A percentile compares a stretch with the other conserved stretches of the same genome.
Evolutionary conservation across 805 yeast genomes (phyloP).

Genomic region (Debaryomyces tyrocola): DNA sequence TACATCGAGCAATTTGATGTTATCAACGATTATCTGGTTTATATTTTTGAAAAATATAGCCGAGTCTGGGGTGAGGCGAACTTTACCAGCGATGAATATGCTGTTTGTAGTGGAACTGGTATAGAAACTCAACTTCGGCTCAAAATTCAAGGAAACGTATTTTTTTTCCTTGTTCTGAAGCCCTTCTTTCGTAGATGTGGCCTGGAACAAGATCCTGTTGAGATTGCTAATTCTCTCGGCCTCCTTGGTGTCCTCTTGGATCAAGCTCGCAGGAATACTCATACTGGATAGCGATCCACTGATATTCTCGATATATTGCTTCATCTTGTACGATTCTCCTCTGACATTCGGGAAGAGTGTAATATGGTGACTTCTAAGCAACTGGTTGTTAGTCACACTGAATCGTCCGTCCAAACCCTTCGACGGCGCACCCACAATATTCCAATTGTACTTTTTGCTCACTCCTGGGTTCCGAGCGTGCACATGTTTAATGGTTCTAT

Average conservation of each 20-base stretch:
- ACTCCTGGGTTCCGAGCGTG: slow-evolving; percentile 1
- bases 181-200: not conserved
- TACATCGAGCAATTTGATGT: slow-evolving; percentile 6
- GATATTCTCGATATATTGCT: slow-evolving; percentile 7
- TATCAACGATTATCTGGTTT: slow-evolving; percentile 3
- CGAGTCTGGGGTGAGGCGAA: not conserved
- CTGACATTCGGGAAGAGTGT: slow-evolving; percentile 10
- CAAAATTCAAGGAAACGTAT: slow-evolving; percentile 5
- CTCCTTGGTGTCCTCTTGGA: slow-evolving; percentile 5
- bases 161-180: slow-evolving; percentile 2
- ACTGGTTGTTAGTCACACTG: slow-evolving; percentile 8
- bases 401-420: slow-evolving; percentile 5
- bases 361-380: slow-evolving; percentile 10
- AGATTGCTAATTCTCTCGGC: slow-evolving; percentile 5
- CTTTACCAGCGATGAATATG: slow-evolving; percentile 5
- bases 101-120: slow-evolving; percentile 6
- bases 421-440: slow-evolving; percentile 6
- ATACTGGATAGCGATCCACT: slow-evolving; percentile 1
- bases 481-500: slow-evolving; percentile 7
- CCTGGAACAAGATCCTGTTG: slow-evolving; percentile 4
- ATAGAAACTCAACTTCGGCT: slow-evolving; percentile 4
- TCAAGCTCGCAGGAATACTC: slow-evolving; percentile 1
- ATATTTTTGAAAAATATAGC: slow-evolving; percentile 3
- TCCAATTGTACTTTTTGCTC: slow-evolving; percentile 10
- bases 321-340: slow-evolving; percentile 8